Percentiles rank a stretch among this genome's conserved stretches.
Conservation (phyloP, 2,329 filamentous ascomycete species). For the Bipolaris victoriae region DNA sequence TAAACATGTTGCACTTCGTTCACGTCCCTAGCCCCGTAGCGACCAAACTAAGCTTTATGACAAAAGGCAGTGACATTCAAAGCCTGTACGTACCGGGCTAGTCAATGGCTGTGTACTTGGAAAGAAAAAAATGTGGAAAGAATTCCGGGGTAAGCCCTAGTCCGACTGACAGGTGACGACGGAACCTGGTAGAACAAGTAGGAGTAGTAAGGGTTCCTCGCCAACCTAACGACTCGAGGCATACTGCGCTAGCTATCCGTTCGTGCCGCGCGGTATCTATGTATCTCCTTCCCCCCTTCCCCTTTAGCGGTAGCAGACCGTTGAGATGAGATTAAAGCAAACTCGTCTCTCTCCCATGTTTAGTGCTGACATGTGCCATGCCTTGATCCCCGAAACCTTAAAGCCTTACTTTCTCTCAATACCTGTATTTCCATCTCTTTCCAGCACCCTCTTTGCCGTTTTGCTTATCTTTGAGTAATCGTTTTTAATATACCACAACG, state of each 20-base stretch:
- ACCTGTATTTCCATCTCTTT: not conserved
- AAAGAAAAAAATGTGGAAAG: not conserved
- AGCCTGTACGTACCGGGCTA: too few species aligned
- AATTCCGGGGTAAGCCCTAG: not conserved
- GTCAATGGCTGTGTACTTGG: not conserved
- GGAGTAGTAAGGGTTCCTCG: not conserved
- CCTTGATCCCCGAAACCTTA: constrained; percentile 1
- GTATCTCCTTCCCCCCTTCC: too few species aligned
- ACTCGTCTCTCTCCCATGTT: not conserved
- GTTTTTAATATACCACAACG: too few species aligned
- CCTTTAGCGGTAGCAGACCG: not conserved
- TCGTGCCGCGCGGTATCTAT: not conserved
- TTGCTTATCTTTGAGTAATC: not conserved
- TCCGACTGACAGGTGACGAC: not conserved
- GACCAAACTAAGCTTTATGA: not conserved
- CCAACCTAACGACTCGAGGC: not conserved
- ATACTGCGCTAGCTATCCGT: not conserved
- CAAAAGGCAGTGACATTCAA: not conserved
- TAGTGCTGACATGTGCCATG: constrained; percentile 1
- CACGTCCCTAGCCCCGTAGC: not conserved
- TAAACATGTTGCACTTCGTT: not conserved
- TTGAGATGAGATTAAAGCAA: not conserved
- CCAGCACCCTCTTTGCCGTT: not conserved
- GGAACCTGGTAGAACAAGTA: not conserved
- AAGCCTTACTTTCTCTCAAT: not conserved